Evolutionary conservation across 352 stramenopile species (phyloP), one percentile per base, ranked within the genome.

Genomic region (Globisporangium cystogenes): DNA sequence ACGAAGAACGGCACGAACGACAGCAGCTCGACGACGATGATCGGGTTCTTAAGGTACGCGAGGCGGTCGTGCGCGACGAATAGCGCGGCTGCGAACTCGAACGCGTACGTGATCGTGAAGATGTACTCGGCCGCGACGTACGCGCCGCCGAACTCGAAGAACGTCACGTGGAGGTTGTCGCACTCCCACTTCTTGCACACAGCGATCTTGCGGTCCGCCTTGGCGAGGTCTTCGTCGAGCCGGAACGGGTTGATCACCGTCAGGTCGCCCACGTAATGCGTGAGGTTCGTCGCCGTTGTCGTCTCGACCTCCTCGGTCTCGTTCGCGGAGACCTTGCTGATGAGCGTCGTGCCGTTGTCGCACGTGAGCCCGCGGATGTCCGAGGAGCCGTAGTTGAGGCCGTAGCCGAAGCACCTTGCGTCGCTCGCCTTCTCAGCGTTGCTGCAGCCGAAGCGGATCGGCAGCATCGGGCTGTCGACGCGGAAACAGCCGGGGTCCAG

Each of bases 171-270:
- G 5, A 67, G 46, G 48, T 87, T 86, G 59, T 90, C 75, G 56
- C 79, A 90, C 57, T 90, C 70, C 73, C 74, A 87, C 49, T 81
- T 78, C 52, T 86, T 85, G 65, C 79, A 90, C 27, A 88, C 76
- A 7, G 69, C 75, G 12, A 76, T 24, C 20, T 65, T 62, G 16
- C 70, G 61, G 44, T 87, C 66, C 1, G 8, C 27, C 10, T 64
- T 48, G 2, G 60, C 53, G 5, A 88, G 67, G n/a, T 76, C 62
- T 18, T 59, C 65, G 55, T 81, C 65, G 0, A 60, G 51, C 7
- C 79, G 64, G 48, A 90, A 90, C 4, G 79, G 79, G 24, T 74
- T 40, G 16, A 87, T 49, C 20, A 79, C 59, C 40, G 68, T 65
- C 26, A 74, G 16, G 21, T 68, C 64, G 15, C 65, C 61, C 36